Evolutionary conservation across 768 basidiomycete species (phyloP), one percentile per base, ranked within the genome.

Genomic region (Sistotremastrum niveocremeum): DNA sequence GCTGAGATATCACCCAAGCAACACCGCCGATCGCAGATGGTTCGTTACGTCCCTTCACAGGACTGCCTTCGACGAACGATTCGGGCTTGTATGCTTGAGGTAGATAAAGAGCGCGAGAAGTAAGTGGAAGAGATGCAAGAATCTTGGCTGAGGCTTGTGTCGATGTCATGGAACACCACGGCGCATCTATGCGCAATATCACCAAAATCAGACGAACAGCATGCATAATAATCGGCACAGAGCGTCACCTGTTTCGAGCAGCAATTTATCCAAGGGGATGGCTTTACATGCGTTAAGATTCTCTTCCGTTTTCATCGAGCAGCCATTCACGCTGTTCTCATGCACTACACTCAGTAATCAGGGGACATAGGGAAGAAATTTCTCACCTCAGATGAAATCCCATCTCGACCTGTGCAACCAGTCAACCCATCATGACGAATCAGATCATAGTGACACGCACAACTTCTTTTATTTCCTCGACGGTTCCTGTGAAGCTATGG

Each of bases 21-120:
- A 88, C 76, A 29, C 71, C 72, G 5, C 79, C 81, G 28, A 81
- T 71, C 2, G 72, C 63, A 34, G 60, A 64, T 3, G 86, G 84
- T 54, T 89, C 87, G 53, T 81, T 85, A 37, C 87, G 67, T 3
- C 84, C 82, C 61, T 87, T 88, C 38, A 86, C 77, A 3, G 75
- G 65, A 49, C 70, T 73, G 1, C 78, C 81, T 7, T 54, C 52
- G 28, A 69, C 64, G 55, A 80, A 85, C 1, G 69, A 67, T 46
- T 84, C 78, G 2, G 76, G 69, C 45, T 74, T 72, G 32, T 65
- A 71, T 2, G 69, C 60, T 1, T 60, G 59, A 1, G 79, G 77
- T 47, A 74, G 68, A 57, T 75, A 84, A 9, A 70, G 53, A 2
- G 64, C 54, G 34, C 65, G 69, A 28, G 79, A 61, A 7, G 63